Percentiles rank a stretch among this genome's conserved stretches.
These are phyloP conservation scores for Artomyces pyxidatus DNA, from an alignment of 768 basidiomycete species.

Conservation along the genomic window DNA sequence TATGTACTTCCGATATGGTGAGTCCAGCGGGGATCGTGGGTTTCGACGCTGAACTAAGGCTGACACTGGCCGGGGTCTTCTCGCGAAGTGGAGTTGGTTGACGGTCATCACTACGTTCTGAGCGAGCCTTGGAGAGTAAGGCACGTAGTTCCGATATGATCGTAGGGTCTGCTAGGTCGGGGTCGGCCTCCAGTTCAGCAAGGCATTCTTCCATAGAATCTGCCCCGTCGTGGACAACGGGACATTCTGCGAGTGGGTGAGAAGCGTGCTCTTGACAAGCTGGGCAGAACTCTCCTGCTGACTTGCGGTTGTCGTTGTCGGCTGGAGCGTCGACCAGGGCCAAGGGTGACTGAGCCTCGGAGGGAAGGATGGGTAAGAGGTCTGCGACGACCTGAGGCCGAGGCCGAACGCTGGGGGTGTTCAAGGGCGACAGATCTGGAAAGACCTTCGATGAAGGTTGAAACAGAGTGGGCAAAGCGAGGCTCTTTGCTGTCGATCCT, in stretches of 20 bases:
- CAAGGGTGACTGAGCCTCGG: too few species aligned
- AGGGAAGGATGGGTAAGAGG: too few species aligned
- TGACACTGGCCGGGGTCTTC: background rate
- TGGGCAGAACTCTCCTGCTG: too few species aligned
- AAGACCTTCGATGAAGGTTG: too few species aligned
- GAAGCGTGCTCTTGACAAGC: too few species aligned
- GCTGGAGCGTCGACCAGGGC: too few species aligned
- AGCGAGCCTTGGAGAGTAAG: background rate
- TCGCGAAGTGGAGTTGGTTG: too few species aligned
- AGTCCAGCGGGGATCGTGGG: slow-evolving; percentile 2
- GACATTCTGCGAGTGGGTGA: slow-evolving; percentile 1
- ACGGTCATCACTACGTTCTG: background rate
- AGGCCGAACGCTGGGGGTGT: too few species aligned
- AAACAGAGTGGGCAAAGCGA: too few species aligned
- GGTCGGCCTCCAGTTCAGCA: slow-evolving; percentile 3
- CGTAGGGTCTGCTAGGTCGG: background rate
- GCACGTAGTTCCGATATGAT: background rate
- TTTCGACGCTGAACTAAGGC: background rate
- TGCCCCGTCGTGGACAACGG: background rate
- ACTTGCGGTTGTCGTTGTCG: too few species aligned
- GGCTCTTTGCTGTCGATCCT: background rate
- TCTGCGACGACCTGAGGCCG: too few species aligned
- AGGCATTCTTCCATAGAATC: background rate
- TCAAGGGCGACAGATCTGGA: too few species aligned
- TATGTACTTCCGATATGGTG: slow-evolving; percentile 9